phyloP scores from a whole-genome alignment of 805 yeast genomes.

The Metschnikowia baotianmanensis region DNA sequence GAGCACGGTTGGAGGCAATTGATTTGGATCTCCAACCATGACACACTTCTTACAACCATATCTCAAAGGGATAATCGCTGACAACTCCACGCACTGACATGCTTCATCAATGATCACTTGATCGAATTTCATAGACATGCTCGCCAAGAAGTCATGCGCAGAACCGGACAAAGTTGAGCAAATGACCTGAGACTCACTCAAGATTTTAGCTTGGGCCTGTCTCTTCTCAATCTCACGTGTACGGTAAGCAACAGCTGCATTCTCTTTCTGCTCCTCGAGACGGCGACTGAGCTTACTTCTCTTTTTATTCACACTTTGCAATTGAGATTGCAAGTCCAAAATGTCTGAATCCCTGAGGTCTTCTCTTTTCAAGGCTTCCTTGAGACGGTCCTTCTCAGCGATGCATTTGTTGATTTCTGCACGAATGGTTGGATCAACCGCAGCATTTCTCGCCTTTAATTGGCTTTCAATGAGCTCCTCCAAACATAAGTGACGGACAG shows the following conservation, averaged over 20 bases:
- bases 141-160: conserved; percentile 82
- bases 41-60: conserved; percentile 89
- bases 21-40: conserved; percentile 99
- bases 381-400: conserved; percentile 54
- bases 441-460: conserved; percentile 40
- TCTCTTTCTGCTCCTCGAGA: conserved; percentile 78
- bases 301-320: conserved; percentile 55
- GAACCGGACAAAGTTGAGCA: conserved; percentile 93
- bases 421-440: conserved; percentile 49
- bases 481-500: conserved; percentile 77
- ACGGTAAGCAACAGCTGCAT: conserved; percentile 63
- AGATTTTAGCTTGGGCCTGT: conserved; percentile 67
- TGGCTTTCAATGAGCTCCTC: conserved; percentile 80
- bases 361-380: conserved; percentile 36
- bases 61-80: conserved; percentile 86
- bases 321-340: conserved; percentile 45
- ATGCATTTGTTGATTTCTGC: conserved; percentile 52
- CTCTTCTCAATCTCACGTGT: conserved; percentile 76
- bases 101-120: conserved; percentile 96
- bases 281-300: conserved; percentile 69
- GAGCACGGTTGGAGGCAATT: conserved; percentile 93
- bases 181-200: conserved; percentile 75
- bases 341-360: conserved; percentile 40
- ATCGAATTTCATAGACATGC: conserved; percentile 74
- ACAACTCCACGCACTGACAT: conserved; percentile 92